Percentiles rank a stretch among this genome's conserved stretches.
Conservation (phyloP, 2,329 filamentous ascomycete species). For the Trichophyton schoenleinii region DNA sequence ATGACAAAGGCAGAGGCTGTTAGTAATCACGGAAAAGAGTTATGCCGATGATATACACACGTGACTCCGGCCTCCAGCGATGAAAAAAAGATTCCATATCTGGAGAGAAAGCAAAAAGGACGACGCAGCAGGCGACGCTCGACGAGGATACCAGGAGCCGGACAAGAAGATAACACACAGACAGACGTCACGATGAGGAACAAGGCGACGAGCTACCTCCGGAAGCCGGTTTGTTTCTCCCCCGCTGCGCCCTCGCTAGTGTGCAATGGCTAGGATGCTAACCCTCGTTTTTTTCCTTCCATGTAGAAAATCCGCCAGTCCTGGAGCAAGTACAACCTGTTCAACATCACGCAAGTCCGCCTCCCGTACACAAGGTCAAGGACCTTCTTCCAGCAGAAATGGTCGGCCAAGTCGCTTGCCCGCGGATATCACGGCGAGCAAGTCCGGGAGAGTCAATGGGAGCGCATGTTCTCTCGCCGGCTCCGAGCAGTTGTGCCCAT, state of each 20-base stretch:
- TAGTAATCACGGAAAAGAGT: neutral
- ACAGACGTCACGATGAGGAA: slow-evolving; percentile 31
- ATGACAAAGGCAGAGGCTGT: neutral
- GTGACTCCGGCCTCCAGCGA: neutral
- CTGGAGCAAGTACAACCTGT: slow-evolving; percentile 97
- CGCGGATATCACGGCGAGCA: slow-evolving; percentile 92
- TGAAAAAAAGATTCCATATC: neutral
- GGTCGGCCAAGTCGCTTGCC: slow-evolving; percentile 70
- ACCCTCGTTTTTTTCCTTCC: neutral
- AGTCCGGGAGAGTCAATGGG: slow-evolving; percentile 84
- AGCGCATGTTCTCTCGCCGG: slow-evolving; percentile 76
- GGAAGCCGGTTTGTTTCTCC: slow-evolving; percentile 22
- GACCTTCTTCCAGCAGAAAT: slow-evolving; percentile 98
- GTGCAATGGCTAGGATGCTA: neutral
- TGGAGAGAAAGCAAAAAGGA: neutral
- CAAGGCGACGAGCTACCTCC: slow-evolving; percentile 32
- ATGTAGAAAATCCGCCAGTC: slow-evolving; percentile 78
- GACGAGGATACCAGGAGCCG: neutral
- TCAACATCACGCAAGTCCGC: slow-evolving; percentile 57
- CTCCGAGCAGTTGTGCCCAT: slow-evolving; percentile 76
- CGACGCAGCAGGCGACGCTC: neutral
- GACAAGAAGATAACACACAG: slow-evolving; percentile 1
- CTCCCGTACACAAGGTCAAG: slow-evolving; percentile 33
- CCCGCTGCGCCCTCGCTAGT: neutral
- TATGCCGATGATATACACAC: neutral